Evolutionary conservation across 306 rosid genomes (phyloP), one percentile per base, ranked within the genome.

Genomic region (Cicer cuneatum): DNA sequence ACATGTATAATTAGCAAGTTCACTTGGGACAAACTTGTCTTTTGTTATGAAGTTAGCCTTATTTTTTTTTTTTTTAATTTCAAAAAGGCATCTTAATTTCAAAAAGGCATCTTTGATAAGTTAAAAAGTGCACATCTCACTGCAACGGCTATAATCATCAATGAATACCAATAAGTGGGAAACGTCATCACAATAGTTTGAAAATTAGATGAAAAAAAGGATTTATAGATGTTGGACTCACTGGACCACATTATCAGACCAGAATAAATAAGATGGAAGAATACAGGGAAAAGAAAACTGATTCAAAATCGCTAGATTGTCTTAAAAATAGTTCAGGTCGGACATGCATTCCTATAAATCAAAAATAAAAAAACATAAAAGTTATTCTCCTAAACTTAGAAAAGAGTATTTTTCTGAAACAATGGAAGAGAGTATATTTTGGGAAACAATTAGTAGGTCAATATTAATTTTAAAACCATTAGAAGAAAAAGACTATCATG

Each of bases 11-110:
- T 12, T 7, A 10, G 41, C 15, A 8, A 14, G 3, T 45, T 11
- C 12, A 53, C 11, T n/a, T 16, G 74, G 82, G 72, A 75, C 67
- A 74, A 72, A 74, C 10, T 66, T 12, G 85, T 86, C 80, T 75
- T 64, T 77, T 15, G 42, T 5, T 6, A 39, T 56, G 6, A 8
- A 13, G 24, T 13, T 61, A 66, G n/a, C 40, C 65, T 42, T 10
- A 46, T 38, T 48, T 66, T 10, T 13, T 63, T 38, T 41, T 29
- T 29, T 29, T 29, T n/a, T n/a, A n/a, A n/a, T 14, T 47, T 47
- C 52, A 51, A 1, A 47, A 13, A 45, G 14, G 10, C 14, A 35
- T 62, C 33, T 9, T 43, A 56, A 49, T 78, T 81, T 79, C 16
- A 8, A 52, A 5, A 47, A 41, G 8, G 75, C 81, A 84, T 80